Conservation (phyloP, 2,329 filamentous ascomycete species). For the Sporothrix brunneoviolacea region DNA sequence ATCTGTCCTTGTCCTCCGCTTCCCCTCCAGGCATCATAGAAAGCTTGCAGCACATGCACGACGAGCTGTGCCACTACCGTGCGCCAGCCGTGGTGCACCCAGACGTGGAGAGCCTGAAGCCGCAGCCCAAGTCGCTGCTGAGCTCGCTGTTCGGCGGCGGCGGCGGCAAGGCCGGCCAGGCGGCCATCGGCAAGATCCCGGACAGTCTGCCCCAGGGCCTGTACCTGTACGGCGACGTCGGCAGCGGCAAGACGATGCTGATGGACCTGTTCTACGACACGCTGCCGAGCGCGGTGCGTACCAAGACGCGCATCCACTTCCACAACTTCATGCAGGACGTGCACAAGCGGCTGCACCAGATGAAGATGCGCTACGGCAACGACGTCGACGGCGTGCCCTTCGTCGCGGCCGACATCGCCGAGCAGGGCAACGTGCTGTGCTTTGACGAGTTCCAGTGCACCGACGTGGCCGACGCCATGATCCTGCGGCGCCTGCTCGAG, state of each 20-base stretch:
- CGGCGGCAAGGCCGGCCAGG: constrained; percentile 18
- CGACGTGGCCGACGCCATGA: constrained; percentile 98
- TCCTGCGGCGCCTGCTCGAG: constrained; percentile 74
- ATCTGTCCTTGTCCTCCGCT: no score
- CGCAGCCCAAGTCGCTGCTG: constrained; percentile 48
- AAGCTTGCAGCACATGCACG: constrained; percentile 80
- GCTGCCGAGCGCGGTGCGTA: constrained; percentile 67
- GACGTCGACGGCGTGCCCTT: constrained; percentile 88
- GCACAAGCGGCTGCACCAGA: constrained; percentile 80
- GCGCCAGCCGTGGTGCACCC: constrained; percentile 72
- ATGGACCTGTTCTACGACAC: constrained; percentile 99
- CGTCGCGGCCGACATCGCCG: constrained; percentile 89
- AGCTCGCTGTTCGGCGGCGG: constrained; percentile 51
- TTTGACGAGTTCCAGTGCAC: constrained; percentile 99
- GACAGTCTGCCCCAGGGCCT: constrained; percentile 75
- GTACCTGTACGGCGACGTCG: constrained; percentile 94
- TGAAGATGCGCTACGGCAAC: constrained; percentile 83
- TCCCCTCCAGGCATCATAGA: constrained; percentile 69
- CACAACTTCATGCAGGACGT: constrained; percentile 99
- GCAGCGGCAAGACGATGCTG: constrained; percentile 97
- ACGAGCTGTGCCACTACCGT: constrained; percentile 68
- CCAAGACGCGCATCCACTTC: constrained; percentile 93
- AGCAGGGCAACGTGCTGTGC: constrained; percentile 77
- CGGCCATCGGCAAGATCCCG: constrained; percentile 51
- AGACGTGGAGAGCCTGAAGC: constrained; percentile 57